These are phyloP conservation scores for Penicillium brasilianum DNA, from an alignment of 2,329 filamentous ascomycete species.

Conservation along the genomic window DNA sequence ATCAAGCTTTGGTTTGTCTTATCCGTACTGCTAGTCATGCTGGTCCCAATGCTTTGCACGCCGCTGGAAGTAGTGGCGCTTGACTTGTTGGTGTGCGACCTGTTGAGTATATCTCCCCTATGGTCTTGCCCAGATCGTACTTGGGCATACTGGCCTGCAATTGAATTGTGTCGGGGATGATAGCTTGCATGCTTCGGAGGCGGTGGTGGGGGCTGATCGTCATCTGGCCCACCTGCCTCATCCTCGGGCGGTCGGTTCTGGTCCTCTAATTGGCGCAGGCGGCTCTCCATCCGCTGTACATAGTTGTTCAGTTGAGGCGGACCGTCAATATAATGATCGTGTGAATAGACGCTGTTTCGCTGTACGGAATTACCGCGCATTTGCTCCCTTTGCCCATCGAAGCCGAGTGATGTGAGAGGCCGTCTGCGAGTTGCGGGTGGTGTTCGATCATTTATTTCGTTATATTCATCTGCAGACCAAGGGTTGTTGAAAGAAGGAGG, in stretches of 20 bases:
- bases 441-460: constrained; percentile 50
- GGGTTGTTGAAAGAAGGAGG: constrained; percentile 64
- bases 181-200: constrained; percentile 62
- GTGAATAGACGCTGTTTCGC: constrained; percentile 47
- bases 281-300: constrained; percentile 88
- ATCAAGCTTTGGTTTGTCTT: constrained; percentile 85
- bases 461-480: constrained; percentile 92
- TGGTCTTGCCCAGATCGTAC: constrained; percentile 71
- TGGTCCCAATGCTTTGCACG: constrained; percentile 69
- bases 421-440: constrained; percentile 50
- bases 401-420: constrained; percentile 76
- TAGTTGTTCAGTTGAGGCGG: constrained; percentile 81
- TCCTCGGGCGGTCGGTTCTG: constrained; percentile 49
- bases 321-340: constrained; percentile 54
- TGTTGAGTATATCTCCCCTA: constrained; percentile 68
- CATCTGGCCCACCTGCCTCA: constrained; percentile 59
- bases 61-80: constrained; percentile 77
- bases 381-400: constrained; percentile 58
- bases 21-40: constrained; percentile 71
- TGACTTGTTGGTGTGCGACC: constrained; percentile 88
- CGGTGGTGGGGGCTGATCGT: constrained; percentile 62
- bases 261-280: constrained; percentile 72
- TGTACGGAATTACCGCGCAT: constrained; percentile 64
- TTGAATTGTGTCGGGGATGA: constrained; percentile 50
- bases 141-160: constrained; percentile 44